Evolutionary conservation across 352 stramenopile species (phyloP).

Genomic region (Blastocystis sp.): DNA sequence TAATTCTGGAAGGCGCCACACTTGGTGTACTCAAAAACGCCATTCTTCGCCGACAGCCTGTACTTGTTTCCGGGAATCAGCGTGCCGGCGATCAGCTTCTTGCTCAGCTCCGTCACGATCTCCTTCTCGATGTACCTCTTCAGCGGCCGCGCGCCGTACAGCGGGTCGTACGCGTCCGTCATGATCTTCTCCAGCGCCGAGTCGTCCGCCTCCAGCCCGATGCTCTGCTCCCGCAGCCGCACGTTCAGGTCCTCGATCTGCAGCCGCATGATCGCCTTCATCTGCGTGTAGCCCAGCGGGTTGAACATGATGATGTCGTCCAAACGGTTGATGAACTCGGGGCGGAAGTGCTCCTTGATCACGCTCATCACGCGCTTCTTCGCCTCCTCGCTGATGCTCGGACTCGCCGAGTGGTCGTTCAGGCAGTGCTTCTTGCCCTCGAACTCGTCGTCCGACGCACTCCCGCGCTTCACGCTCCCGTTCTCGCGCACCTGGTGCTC

Average conservation of each 20-base stretch:
- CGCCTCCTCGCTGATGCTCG: conserved; percentile 69
- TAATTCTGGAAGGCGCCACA: background rate
- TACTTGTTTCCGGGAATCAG: conserved; percentile 1
- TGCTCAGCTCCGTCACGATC: conserved; percentile 81
- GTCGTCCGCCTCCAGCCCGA: conserved; percentile 76
- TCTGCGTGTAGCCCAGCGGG: conserved; percentile 81
- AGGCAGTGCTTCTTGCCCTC: background rate
- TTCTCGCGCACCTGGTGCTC: conserved; percentile 79
- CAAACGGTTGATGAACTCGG: conserved; percentile 92
- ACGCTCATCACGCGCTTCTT: conserved; percentile 82
- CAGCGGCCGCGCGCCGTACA: conserved; percentile 89
- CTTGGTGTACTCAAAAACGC: conserved; percentile 27
- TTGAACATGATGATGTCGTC: conserved; percentile 94
- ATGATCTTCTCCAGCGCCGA: conserved; percentile 85
- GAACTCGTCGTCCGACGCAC: conserved; percentile 63
- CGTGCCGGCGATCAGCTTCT: conserved; percentile 51
- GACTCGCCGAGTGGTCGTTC: background rate
- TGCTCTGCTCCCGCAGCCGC: conserved; percentile 80
- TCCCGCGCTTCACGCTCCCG: conserved; percentile 38
- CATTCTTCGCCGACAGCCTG: conserved; percentile 16
- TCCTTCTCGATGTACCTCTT: conserved; percentile 90
- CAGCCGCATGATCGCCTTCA: conserved; percentile 87
- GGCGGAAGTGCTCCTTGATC: conserved; percentile 83
- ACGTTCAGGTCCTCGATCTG: conserved; percentile 79
- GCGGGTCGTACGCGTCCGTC: conserved; percentile 85